Base-by-base conservation (phyloP, 192 early-diverging fungal genomes). In the Entomortierella chlamydospora region DNA sequence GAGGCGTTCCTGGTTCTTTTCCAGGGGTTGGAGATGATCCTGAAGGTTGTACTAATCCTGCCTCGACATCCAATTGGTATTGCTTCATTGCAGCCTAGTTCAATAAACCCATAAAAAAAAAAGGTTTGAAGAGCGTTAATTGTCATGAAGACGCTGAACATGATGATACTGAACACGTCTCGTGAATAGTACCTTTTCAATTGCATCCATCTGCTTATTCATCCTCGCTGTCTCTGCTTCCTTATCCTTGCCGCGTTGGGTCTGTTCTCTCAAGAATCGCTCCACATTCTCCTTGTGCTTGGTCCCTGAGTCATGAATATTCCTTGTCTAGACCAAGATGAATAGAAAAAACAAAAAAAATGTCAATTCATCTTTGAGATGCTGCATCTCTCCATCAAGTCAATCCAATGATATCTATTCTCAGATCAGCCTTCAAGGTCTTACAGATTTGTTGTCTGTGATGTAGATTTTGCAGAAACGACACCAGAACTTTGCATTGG, bases 251-350 rank as follows among this genome's bases (percentile, higher is more conserved):
- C 87, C 85, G 11, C 86, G 74, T 8, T 79, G 68, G 45, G 83
- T 85, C 55, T 88, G 83, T 42, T 88, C 82, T 25, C 91, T 88
- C 45, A 96, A 59, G 67, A 92, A 94, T 37, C 84, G 83, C 68
- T 93, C 91, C 2, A 94, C 90, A 72, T 91, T 92, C n/a, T 93
- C 91, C 74, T 93, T 95, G 84, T 96, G 95, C 45, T 93, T 91
- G 42, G 82, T 84, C 17, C 93, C 95, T 22, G 64, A 84, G 57
- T 96, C 95, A 65, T 96, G 95, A 50, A 90, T 87, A 54, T 79
- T 84, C 63, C 74, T 64, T 17, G 72, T 65, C 62, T 73, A 73
- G 7, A 5, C 56, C 37, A 33, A 42, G 42, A 41, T 20, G 20
- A 6, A 57, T 12, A 56, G 31, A 47, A 68, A 56, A 54, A 57